Evolutionary conservation across 306 rosid genomes (phyloP).

Genomic region (Cucumis hystrix): DNA sequence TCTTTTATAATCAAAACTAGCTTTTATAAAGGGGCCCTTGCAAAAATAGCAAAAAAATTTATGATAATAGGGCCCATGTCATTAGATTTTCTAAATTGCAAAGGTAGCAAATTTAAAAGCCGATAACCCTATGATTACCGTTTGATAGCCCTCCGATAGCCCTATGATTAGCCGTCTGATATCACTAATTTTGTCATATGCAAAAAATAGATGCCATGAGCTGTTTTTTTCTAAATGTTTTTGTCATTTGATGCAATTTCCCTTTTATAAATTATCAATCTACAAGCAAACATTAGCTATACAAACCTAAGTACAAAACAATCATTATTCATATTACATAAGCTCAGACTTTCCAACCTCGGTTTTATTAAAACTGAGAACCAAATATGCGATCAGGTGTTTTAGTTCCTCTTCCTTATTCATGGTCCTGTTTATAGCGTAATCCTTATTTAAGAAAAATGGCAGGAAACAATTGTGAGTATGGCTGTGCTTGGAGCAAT

Average conservation of each 20-base stretch:
- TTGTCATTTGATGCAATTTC: too few relatives aligned
- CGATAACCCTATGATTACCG: too few relatives aligned
- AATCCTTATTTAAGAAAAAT: not conserved
- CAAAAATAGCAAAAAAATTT: too few relatives aligned
- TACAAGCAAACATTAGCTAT: not conserved
- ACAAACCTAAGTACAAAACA: not conserved
- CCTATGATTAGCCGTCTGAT: too few relatives aligned
- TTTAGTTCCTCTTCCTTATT: not conserved
- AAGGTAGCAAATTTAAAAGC: too few relatives aligned
- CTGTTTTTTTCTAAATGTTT: too few relatives aligned
- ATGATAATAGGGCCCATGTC: too few relatives aligned
- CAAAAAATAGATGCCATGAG: too few relatives aligned
- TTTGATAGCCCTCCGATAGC: too few relatives aligned
- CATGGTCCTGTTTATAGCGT: not conserved
- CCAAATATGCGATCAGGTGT: not conserved
- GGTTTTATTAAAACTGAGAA: not conserved
- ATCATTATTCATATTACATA: not conserved
- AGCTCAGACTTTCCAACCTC: not conserved
- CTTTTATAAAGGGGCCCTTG: not conserved
- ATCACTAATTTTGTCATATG: too few relatives aligned
- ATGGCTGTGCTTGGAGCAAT: constrained; percentile 88
- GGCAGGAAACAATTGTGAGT: constrained; percentile 85
- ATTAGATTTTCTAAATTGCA: too few relatives aligned
- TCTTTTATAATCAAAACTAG: not conserved
- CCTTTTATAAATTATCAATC: not conserved